Base-by-base conservation (phyloP, 371 early-diverging fungal species). In the Saksenaea oblongispora region DNA sequence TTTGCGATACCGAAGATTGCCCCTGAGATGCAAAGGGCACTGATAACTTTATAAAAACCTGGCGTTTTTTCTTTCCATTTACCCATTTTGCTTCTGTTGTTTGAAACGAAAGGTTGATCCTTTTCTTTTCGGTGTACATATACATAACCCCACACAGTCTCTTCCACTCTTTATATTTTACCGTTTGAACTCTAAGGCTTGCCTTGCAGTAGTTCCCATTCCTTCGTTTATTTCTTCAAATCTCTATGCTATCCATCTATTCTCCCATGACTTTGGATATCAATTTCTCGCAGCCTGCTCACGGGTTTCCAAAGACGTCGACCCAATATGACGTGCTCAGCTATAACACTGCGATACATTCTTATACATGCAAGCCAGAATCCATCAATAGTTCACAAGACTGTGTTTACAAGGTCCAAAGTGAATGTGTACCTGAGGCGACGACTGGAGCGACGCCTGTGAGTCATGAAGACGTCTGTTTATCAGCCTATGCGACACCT, bases 231-330 rank as follows among this genome's bases (percentile, higher is more conserved):
- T 44, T 44, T 18, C 44, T 44, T 44, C 44, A 11, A n/a, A 17
- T 44, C 7, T 63, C 59, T 58, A 69, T 69, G 69, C 69, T 64
- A 60, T 64, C 65, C 17, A 59, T 70, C 35, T 70, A 65, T 36
- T 62, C 66, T 41, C 42, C 17, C 39, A 67, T 67, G 68, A 59
- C 66, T 57, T 39, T 65, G 62, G 70, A 70, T 47, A 53, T 63
- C 59, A 65, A 62, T 56, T 70, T 63, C 26, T 55, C 70, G 24
- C 66, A 65, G 56, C 58, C 65, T 35, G 34, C 62, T 34, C 59
- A 47, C 41, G 53, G 53, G 13, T 61, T 56, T 31, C 42, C 66
- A 24, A 44, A 44, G 18, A 44, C 44, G 44, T 44, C 44, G 18
- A 44, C 3, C n/a, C 44, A 44, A 18, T 18, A 44, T 44, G 44